Evolutionary conservation across 2,329 filamentous ascomycete genomes (phyloP), one percentile per base, ranked within the genome.

Genomic region (Acrocalymma vagum): DNA sequence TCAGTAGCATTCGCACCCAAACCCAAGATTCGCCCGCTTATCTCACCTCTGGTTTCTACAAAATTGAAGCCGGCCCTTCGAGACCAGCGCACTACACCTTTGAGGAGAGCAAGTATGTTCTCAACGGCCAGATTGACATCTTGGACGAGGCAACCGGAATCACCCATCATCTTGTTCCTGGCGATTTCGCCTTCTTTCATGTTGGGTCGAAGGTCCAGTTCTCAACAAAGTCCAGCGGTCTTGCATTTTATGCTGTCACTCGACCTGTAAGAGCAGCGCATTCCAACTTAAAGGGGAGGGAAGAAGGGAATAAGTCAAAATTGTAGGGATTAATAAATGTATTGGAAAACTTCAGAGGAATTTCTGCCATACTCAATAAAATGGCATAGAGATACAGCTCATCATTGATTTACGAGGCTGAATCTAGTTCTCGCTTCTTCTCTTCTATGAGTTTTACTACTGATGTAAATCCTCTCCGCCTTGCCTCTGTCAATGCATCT

Each of bases 11-110:
- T 26, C 50, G 42, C 21, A 58, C 54, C 2, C 38, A 54, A 26
- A 51, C 51, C n/a, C 34, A 38, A 13, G 18, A 39, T 16, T 35
- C 38, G 7, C 52, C 52, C 6, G 26, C 50, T 1, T 35, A 52
- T 36, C 31, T 58, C 15, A 58, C 52, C 20, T 56, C 47, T 0
- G 54, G 54, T 15, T 58, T 58, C 42, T 58, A 58, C 42, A 54
- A 52, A 28, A 53, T 58, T 33, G 35, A 36, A 17, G 42, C 54
- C 6, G 52, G 54, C 5, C 54, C 52, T 5, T 25, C 49, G 2
- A 33, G 46, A 14, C 47, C 47, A 1, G 50, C 52, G 1, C 22
- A 38, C 14, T 58, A 58, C 43, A 42, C 29, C 2, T 58, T 52
- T 17, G 54, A 56, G 24, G 54, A 58, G 16, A 45, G 47, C 3